These are phyloP conservation scores for Boletus semigastroideus DNA, from an alignment of 1,284 basidiomycete genomes.

Conservation along the genomic window DNA sequence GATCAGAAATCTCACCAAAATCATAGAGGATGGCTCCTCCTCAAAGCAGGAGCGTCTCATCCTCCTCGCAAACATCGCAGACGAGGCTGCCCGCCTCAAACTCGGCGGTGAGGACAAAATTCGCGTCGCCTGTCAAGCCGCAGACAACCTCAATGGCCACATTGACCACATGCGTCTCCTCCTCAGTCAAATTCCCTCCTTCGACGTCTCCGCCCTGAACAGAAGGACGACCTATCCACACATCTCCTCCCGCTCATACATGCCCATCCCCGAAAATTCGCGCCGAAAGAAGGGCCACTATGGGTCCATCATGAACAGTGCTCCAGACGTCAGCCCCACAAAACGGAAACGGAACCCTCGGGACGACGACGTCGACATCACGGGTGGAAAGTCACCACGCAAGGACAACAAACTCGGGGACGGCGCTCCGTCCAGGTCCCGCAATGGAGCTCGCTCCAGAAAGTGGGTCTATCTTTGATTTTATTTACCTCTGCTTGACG, in stretches of 20 bases:
- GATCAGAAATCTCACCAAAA: constrained; percentile 69
- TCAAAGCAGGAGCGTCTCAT: constrained; percentile 81
- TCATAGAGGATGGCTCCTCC: constrained; percentile 70
- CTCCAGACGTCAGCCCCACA: constrained; percentile 48
- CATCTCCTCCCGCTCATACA: constrained; percentile 62
- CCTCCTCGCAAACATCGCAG: constrained; percentile 90
- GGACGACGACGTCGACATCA: constrained; percentile 60
- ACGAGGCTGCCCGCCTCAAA: constrained; percentile 89
- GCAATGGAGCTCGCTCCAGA: constrained; percentile 54
- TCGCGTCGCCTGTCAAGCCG: constrained; percentile 91
- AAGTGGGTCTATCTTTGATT: constrained; percentile 45
- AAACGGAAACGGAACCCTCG: constrained; percentile 58
- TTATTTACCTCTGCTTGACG: constrained; percentile 8
- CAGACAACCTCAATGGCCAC: constrained; percentile 83
- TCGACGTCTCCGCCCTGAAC: constrained; percentile 58
- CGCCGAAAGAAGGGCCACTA: constrained; percentile 52
- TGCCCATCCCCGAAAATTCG: constrained; percentile 62
- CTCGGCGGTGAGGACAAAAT: constrained; percentile 99
- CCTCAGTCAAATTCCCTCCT: constrained; percentile 64
- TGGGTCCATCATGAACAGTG: constrained; percentile 48
- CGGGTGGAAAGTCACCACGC: constrained; percentile 40
- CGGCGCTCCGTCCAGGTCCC: constrained; percentile 38
- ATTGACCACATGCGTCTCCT: constrained; percentile 66
- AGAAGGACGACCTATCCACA: constrained; percentile 73
- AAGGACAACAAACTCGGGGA: constrained; percentile 45